These are phyloP conservation scores for Aurantiochytrium sp. DNA, from an alignment of 108 stramenopile species.

Conservation along the genomic window DNA sequence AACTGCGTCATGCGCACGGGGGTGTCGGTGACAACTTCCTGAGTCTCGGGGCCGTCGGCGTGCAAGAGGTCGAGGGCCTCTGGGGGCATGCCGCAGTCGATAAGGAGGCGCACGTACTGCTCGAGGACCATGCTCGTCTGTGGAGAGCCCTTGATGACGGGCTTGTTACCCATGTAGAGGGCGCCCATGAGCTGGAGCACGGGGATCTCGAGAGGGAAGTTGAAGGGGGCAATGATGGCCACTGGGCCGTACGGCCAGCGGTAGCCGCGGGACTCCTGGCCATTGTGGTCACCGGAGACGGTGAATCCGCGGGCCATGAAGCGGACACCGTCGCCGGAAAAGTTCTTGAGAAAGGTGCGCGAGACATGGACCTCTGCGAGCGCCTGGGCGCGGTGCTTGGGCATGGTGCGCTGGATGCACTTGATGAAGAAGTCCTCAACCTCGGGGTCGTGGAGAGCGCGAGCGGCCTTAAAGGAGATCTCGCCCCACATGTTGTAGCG, in stretches of 20 bases:
- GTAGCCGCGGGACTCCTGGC: constrained; percentile 81
- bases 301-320: constrained; percentile 75
- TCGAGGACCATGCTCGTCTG: constrained; percentile 87
- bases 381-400: constrained; percentile 86
- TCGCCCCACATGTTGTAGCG: constrained; percentile 77
- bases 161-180: constrained; percentile 96
- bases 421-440: constrained; percentile 78
- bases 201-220: constrained; percentile 89
- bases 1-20: constrained; percentile 86
- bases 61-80: constrained; percentile 83
- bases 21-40: constrained; percentile 65
- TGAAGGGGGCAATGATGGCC: constrained; percentile 87
- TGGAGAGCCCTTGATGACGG: constrained; percentile 71
- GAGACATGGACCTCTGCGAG: constrained; percentile 73
- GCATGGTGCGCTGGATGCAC: constrained; percentile 79
- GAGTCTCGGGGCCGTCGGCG: constrained; percentile 74
- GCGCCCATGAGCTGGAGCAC: constrained; percentile 93
- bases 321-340: constrained; percentile 82
- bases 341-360: constrained; percentile 74
- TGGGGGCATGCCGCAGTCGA: constrained; percentile 79
- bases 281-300: constrained; percentile 86
- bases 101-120: constrained; percentile 74
- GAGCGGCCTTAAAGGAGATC: constrained; percentile 65
- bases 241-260: constrained; percentile 94
- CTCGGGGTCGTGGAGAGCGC: constrained; percentile 49